Conservation (phyloP, 257 asterid species). For the Solanum appendiculatum region DNA sequence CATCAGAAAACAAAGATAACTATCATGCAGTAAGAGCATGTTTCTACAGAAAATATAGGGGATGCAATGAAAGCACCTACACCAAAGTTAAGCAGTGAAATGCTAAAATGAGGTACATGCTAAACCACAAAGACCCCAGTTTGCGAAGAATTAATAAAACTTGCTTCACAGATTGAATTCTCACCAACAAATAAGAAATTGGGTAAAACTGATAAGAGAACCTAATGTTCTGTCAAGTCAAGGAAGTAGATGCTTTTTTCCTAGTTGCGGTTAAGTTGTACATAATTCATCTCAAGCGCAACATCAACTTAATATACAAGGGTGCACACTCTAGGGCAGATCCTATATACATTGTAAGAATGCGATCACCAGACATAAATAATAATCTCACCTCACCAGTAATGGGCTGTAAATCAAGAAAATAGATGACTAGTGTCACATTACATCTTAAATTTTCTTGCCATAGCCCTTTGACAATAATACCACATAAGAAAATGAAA, state of each 20-base stretch:
- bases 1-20: slow-evolving; percentile 6
- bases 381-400: neutral
- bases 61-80: neutral
- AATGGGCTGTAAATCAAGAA: neutral
- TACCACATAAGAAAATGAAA: neutral
- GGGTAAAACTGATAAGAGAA: neutral
- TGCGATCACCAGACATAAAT: neutral
- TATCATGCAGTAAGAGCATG: slow-evolving; percentile 1
- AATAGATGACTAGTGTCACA: neutral
- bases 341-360: neutral
- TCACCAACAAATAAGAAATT: neutral
- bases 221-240: neutral
- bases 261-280: neutral
- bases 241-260: neutral
- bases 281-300: neutral
- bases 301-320: neutral
- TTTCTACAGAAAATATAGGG: neutral
- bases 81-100: neutral
- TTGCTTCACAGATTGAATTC: neutral
- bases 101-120: neutral
- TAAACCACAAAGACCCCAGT: neutral
- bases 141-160: neutral
- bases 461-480: neutral
- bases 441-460: neutral
- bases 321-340: neutral